Percentiles rank a stretch among this genome's conserved stretches.
Conservation (phyloP, 495 filamentous ascomycete species). For the Ascodesmis nigricans region DNA sequence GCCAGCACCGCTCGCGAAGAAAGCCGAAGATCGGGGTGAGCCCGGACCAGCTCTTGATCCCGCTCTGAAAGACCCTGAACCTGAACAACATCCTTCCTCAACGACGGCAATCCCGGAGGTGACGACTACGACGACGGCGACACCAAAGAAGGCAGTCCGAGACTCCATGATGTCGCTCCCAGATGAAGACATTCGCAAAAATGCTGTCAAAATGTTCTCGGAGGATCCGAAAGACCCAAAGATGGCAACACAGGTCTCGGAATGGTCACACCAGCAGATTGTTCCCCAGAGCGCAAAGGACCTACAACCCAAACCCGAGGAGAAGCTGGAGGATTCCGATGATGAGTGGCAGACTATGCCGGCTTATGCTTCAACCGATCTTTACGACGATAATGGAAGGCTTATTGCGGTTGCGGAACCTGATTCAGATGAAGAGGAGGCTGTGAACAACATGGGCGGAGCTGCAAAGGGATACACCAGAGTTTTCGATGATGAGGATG, state of each 20-base stretch:
- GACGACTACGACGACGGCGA: constrained; percentile 3
- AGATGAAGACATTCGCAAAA: constrained; percentile 14
- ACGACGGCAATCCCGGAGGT: no score
- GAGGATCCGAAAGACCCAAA: constrained; percentile 15
- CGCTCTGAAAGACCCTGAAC: no score
- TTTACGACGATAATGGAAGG: constrained; percentile 83
- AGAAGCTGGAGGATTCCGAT: constrained; percentile 29
- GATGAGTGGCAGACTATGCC: constrained; percentile 86
- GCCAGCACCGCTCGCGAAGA: no score
- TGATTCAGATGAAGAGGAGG: constrained; percentile 47
- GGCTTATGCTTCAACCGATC: constrained; percentile 69
- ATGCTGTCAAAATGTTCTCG: constrained; percentile 21
- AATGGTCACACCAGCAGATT: constrained; percentile 81
- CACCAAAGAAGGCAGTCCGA: background rate
- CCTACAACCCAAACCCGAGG: constrained; percentile 27
- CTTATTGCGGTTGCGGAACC: constrained; percentile 58
- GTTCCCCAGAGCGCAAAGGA: constrained; percentile 23
- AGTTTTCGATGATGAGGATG: constrained; percentile 85
- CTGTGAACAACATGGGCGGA: constrained; percentile 48
- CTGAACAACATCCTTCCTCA: no score
- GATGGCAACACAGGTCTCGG: constrained; percentile 31
- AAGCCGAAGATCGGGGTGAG: no score
- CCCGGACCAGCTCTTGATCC: no score
- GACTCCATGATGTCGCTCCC: constrained; percentile 5
- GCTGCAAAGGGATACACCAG: constrained; percentile 88